A percentile compares a stretch with the other conserved stretches of the same genome.
Conservation (phyloP, 2,329 filamentous ascomycete species). For the Xylaria arbuscula region DNA sequence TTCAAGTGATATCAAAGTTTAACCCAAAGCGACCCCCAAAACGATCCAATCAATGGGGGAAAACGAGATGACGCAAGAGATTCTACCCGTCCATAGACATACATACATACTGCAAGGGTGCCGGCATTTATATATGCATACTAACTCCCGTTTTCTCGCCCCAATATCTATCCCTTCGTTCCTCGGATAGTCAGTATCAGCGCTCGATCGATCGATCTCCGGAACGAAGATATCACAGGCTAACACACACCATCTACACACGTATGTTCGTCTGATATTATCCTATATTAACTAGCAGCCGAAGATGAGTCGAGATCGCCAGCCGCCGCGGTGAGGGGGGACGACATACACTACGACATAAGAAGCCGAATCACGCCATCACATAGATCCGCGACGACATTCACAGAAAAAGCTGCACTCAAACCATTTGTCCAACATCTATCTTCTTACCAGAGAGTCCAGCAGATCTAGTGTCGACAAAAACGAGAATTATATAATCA, state of each 20-base stretch:
- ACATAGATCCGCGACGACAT: background rate
- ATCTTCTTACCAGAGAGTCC: background rate
- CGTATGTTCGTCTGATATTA: background rate
- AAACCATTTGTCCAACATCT: background rate
- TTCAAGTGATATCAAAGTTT: background rate
- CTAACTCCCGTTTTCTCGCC: background rate
- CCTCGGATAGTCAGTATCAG: no score
- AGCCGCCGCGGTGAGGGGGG: background rate
- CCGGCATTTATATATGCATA: background rate
- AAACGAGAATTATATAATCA: background rate
- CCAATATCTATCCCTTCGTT: background rate
- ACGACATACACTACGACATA: background rate
- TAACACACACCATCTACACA: background rate
- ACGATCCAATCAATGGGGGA: background rate
- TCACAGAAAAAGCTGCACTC: background rate
- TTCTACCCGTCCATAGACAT: background rate
- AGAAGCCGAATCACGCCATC: background rate
- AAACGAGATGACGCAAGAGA: background rate
- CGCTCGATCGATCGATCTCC: background rate
- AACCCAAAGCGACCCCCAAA: background rate
- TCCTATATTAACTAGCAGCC: background rate
- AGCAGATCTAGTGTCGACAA: background rate
- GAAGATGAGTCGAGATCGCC: background rate
- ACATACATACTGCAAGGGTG: background rate
- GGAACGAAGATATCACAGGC: background rate